Conservation (phyloP, 1,284 basidiomycete genomes). For the Cryptococcus floricola region DNA sequence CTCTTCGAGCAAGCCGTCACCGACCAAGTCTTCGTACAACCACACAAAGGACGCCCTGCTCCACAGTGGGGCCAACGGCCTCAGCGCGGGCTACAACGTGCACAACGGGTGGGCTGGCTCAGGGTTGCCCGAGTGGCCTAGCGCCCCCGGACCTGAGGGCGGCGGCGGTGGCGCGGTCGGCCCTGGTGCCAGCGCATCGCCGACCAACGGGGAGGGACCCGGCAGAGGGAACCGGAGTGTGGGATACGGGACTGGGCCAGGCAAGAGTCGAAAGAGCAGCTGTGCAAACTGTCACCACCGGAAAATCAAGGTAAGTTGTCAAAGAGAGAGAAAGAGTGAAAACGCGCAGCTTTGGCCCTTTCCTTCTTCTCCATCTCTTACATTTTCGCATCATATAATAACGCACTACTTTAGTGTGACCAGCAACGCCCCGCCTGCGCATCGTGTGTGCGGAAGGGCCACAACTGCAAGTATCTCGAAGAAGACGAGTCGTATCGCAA, state of each 20-base stretch:
- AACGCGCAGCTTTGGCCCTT: background rate
- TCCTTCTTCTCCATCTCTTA: background rate
- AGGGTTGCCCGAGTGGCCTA: no score
- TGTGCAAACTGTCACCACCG: constrained; percentile 41
- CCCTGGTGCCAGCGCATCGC: no score
- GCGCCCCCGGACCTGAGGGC: no score
- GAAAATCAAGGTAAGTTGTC: constrained; percentile 37
- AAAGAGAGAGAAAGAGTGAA: background rate
- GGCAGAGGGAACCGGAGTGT: background rate
- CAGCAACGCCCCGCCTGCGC: constrained; percentile 37
- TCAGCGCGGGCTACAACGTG: no score
- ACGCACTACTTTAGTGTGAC: constrained; percentile 30
- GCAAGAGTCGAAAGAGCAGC: constrained; percentile 36
- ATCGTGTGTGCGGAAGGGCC: constrained; percentile 36
- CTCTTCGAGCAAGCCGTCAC: no score
- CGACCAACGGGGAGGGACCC: no score
- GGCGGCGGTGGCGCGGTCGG: no score
- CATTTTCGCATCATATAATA: no score
- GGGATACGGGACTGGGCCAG: background rate
- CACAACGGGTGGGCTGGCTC: no score
- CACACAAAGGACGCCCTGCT: no score
- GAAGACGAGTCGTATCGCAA: constrained; percentile 18
- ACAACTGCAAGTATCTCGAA: constrained; percentile 35
- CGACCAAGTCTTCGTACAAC: no score
- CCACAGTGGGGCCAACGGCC: no score